Evolutionary conservation across 495 filamentous ascomycete species (phyloP).

Genomic region (Podospora anserina): DNA sequence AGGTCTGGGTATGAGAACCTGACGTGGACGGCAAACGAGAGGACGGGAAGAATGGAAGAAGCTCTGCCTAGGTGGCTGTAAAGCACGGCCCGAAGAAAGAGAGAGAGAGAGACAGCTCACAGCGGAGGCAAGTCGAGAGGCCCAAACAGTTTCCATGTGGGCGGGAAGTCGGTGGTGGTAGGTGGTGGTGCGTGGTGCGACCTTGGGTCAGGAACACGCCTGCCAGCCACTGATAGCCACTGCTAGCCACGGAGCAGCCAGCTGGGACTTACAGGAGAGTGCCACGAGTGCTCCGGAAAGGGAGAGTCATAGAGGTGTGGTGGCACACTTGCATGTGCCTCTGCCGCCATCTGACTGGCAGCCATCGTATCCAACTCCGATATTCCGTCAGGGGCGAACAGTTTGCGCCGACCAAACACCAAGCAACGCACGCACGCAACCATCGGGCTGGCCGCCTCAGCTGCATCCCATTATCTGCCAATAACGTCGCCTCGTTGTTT

Average conservation of each 20-base stretch:
- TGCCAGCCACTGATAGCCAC: background rate
- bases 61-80: background rate
- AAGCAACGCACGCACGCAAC: background rate
- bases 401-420: slow-evolving; percentile 6
- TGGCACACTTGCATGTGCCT: background rate
- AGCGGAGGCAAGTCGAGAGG: background rate
- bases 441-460: background rate
- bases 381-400: background rate
- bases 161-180: background rate
- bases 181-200: background rate
- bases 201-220: slow-evolving; percentile 11
- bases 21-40: slow-evolving; percentile 6
- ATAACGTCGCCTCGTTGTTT: background rate
- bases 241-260: background rate
- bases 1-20: background rate
- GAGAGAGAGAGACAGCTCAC: background rate
- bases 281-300: slow-evolving; percentile 9
- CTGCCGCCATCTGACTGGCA: background rate
- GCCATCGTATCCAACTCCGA: background rate
- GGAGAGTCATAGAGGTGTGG: background rate
- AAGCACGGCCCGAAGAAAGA: background rate
- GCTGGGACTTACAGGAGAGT: slow-evolving; percentile 1
- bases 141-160: background rate
- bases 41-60: background rate
- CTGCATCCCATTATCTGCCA: background rate